phyloP scores from a whole-genome alignment of 208 protist species.

The Novymonas esmeraldas region DNA sequence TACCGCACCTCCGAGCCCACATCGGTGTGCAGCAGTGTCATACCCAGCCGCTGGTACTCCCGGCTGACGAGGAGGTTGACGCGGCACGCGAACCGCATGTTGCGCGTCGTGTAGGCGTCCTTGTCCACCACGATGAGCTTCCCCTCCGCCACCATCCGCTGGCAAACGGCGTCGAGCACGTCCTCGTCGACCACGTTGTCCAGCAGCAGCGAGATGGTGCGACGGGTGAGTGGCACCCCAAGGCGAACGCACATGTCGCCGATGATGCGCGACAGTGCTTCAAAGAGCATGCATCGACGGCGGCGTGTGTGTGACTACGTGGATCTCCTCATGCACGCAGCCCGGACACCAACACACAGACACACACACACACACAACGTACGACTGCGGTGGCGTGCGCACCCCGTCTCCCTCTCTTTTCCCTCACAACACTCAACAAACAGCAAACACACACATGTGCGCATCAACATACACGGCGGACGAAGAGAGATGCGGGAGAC shows the following conservation, averaged over 20 bases:
- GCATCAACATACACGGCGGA: too few species aligned
- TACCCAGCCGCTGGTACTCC: slow-evolving; percentile 85
- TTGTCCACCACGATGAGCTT: slow-evolving; percentile 52
- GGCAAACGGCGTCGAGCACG: slow-evolving; percentile 56
- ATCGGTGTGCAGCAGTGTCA: slow-evolving; percentile 62
- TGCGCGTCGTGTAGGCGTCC: slow-evolving; percentile 61
- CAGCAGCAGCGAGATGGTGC: slow-evolving; percentile 48
- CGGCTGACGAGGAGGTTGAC: slow-evolving; percentile 66
- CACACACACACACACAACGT: too few species aligned
- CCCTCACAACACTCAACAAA: too few species aligned
- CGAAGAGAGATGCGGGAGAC: too few species aligned
- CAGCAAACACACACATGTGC: too few species aligned
- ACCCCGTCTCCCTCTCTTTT: too few species aligned
- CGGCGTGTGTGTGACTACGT: background rate
- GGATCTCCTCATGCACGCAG: background rate
- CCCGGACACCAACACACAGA: background rate
- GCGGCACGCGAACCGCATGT: slow-evolving; percentile 35
- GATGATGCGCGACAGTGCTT: slow-evolving; percentile 62
- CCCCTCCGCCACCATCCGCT: slow-evolving; percentile 67
- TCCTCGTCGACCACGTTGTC: slow-evolving; percentile 59
- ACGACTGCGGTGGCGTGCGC: too few species aligned
- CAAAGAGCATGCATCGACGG: slow-evolving; percentile 75
- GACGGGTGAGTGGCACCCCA: slow-evolving; percentile 59
- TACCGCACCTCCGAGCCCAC: slow-evolving; percentile 50
- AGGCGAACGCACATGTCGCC: slow-evolving; percentile 68